Evolutionary conservation across 805 yeast species (phyloP), one percentile per base, ranked within the genome.

Genomic region (Torulaspora indica): DNA sequence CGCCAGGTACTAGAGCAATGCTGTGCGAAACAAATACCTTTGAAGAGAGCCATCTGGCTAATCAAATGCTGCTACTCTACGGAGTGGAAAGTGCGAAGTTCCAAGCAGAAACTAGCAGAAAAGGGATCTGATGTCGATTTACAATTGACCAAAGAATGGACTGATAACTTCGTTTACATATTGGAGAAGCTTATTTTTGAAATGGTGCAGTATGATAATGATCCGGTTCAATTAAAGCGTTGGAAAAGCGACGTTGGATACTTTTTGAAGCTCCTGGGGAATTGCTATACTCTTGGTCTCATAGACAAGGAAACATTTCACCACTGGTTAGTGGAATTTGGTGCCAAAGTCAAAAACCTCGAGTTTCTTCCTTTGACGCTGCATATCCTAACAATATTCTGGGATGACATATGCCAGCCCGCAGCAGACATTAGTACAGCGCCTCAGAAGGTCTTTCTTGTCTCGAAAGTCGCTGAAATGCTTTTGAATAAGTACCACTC

Each of bases 31-130:
- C 67, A 69, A 27, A 81, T 91, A 0, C 96, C 98, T 0, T 68
- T 84, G 1, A 60, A 76, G n/a, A 70, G 97, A 47, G 95, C 96
- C 0, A 64, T 91, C 2, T 91, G 98, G 98, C 75, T 93, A 47
- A 84, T 91, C 3, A 79, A 86, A 51, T 87, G 96, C 63, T 87
- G 90, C 2, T 81, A 90, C 18, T 81, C 85, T 9, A 85, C 89
- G 50, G 96, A 88, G 68, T 53, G 68, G 61, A 57, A 61, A 34
- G 39, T 51, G 2, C 40, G 58, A 28, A 40, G 41, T 15, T 38
- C 44, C 1, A 56, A 53, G 38, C 45, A 43, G 20, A 42, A 35
- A 12, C 45, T 50, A 4, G 42, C 52, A 20, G 55, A 48, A 30
- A 32, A 47, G 37, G 24, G 10, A 6, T 28, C 36, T 14, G 47